Evolutionary conservation across 306 rosid species (phyloP), one percentile per base, ranked within the genome.

Genomic region (peach (Prunus persica)): DNA sequence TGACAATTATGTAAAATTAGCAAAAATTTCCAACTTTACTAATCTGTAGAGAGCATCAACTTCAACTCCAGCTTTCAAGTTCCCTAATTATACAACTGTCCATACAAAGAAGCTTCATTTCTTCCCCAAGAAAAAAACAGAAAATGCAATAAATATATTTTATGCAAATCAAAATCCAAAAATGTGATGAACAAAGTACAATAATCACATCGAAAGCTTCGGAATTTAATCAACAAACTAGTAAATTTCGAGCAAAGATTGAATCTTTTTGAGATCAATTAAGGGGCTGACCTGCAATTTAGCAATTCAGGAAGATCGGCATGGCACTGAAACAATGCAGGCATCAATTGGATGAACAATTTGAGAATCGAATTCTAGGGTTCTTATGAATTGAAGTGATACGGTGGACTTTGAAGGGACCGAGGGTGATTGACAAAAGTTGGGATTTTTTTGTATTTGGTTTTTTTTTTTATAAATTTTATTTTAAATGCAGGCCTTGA

Each of bases 221-320:
- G 20, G 2, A 11, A 46, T 22, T 67, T 3, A 45, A 67, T 22
- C 52, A 28, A 75, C 2, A 70, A 3, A 61, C 2, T 12, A 8
- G 3, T 1, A 64, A 76, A 65, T 30, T 63, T 71, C 28, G 70
- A 74, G 70, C 32, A 50, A 34, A 19, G 13, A 32, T 16, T 43
- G 16, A 46, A 24, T 45, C 14, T 64, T 12, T 51, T 27, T 28
- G 7, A 78, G 51, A 79, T 18, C 8, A 25, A 45, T 28, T 20
- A 2, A 8, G 58, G 13, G 25, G 38, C 51, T 78, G 51, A 78
- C 86, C 78, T 8, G 74, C 30, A 7, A 62, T 32, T 69, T 32
- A 78, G 79, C 73, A 68, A 62, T 62, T 30, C 24, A 18, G 13
- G 67, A 69, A 70, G 68, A 82, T 65, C 77, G 56, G 45, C 56